Evolutionary conservation across 371 early-diverging fungal species (phyloP).

Genomic region (Mortierella polycephala): DNA sequence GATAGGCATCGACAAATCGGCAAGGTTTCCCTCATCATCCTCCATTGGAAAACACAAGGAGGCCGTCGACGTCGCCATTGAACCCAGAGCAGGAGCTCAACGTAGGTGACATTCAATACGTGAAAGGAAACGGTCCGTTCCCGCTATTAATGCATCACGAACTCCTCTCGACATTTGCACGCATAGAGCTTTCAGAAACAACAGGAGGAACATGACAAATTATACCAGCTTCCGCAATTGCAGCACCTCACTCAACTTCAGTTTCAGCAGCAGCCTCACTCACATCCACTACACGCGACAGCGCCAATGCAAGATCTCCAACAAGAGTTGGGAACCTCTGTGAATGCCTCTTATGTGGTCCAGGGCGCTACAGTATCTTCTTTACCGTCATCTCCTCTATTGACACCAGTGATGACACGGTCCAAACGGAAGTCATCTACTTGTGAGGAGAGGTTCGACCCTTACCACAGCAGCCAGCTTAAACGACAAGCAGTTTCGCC

Average conservation of each 20-base stretch:
- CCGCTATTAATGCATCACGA: not conserved
- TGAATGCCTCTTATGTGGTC: conserved; percentile 1
- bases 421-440: conserved; percentile 50
- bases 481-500: conserved; percentile 52
- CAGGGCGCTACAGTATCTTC: conserved; percentile 10
- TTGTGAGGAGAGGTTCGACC: conserved; percentile 52
- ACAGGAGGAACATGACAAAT: conserved; percentile 43
- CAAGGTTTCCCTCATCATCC: conserved; percentile 3
- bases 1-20: conserved; percentile 18
- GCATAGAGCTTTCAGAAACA: conserved; percentile 34
- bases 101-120: conserved; percentile 3
- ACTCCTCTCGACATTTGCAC: not conserved
- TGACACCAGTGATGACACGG: conserved; percentile 26
- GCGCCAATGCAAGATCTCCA: conserved; percentile 18
- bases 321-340: conserved; percentile 1
- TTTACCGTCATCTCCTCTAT: conserved; percentile 33
- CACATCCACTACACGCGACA: conserved; percentile 23
- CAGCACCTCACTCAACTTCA: conserved; percentile 26
- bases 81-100: conserved; percentile 46
- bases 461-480: conserved; percentile 43
- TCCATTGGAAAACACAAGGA: not conserved
- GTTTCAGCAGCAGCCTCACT: conserved; percentile 11
- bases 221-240: conserved; percentile 32
- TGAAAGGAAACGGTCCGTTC: not conserved
- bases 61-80: conserved; percentile 37